These are phyloP conservation scores for Gamsiella multidivaricata DNA, from an alignment of 192 early-diverging fungal genomes.

Conservation along the genomic window DNA sequence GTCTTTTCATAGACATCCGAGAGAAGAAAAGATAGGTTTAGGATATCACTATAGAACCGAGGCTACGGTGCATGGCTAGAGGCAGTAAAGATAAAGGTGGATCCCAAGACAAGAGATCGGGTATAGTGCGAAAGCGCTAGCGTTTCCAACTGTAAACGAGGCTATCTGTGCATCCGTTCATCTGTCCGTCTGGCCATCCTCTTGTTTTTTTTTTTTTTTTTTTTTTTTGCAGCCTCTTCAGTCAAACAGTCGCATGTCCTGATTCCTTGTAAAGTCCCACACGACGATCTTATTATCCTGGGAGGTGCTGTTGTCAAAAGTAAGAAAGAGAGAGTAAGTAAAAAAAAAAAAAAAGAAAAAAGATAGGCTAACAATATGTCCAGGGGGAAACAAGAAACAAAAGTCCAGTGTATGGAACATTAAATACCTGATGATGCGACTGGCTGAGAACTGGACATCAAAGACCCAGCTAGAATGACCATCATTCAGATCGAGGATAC, in stretches of 20 bases:
- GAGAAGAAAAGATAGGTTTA: too few species aligned
- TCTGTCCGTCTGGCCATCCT: too few species aligned
- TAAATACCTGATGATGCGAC: slow-evolving; percentile 80
- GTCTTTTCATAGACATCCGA: too few species aligned
- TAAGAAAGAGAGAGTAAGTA: not conserved
- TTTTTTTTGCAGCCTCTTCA: not conserved
- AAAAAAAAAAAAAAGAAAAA: slow-evolving; percentile 3
- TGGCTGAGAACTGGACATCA: slow-evolving; percentile 89
- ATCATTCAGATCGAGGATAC: slow-evolving; percentile 75
- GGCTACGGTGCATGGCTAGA: too few species aligned
- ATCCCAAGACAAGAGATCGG: too few species aligned
- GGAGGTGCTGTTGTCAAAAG: slow-evolving; percentile 14
- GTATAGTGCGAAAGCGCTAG: too few species aligned
- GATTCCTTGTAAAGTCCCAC: slow-evolving; percentile 34
- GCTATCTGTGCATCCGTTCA: too few species aligned
- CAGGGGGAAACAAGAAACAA: not conserved
- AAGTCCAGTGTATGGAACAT: too few species aligned
- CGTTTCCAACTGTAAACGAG: too few species aligned
- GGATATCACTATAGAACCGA: too few species aligned
- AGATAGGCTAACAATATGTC: not conserved
- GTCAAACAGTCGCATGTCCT: slow-evolving; percentile 34
- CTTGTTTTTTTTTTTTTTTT: too few species aligned
- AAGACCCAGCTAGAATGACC: slow-evolving; percentile 96
- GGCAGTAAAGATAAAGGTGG: too few species aligned
- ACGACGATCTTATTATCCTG: slow-evolving; percentile 44